These are phyloP conservation scores for Quercus suber DNA, from an alignment of 306 rosid species.

Conservation along the genomic window DNA sequence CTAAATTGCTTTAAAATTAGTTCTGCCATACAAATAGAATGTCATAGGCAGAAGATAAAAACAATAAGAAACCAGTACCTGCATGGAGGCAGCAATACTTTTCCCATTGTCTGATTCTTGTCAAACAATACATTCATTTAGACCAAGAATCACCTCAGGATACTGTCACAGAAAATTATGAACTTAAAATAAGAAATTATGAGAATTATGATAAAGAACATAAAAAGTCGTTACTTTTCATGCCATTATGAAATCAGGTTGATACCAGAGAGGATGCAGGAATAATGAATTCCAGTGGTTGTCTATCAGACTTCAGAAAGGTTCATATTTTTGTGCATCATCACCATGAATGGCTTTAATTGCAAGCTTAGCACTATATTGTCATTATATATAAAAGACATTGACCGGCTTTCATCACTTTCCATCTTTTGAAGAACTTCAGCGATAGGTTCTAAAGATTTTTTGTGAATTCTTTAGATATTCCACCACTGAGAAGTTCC, in stretches of 20 bases:
- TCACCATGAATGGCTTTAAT: constrained; percentile 67
- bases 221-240: constrained; percentile 18
- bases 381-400: constrained; percentile 67
- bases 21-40: neutral
- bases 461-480: constrained; percentile 5
- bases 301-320: constrained; percentile 83
- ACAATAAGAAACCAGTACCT: constrained; percentile 36
- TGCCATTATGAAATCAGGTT: constrained; percentile 40
- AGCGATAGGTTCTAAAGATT: constrained; percentile 71
- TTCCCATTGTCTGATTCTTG: constrained; percentile 44
- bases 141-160: constrained; percentile 37
- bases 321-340: constrained; percentile 63
- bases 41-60: neutral
- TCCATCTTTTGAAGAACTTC: constrained; percentile 71
- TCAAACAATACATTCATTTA: constrained; percentile 39
- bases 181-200: constrained; percentile 10
- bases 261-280: constrained; percentile 68
- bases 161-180: constrained; percentile 21
- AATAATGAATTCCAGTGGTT: constrained; percentile 67
- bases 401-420: constrained; percentile 56
- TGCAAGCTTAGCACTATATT: constrained; percentile 72
- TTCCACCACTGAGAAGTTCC: constrained; percentile 55
- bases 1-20: neutral
- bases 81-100: constrained; percentile 55
- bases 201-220: constrained; percentile 3